Evolutionary conservation across 2,329 filamentous ascomycete genomes (phyloP).

Genomic region (Venturia aucupariae): DNA sequence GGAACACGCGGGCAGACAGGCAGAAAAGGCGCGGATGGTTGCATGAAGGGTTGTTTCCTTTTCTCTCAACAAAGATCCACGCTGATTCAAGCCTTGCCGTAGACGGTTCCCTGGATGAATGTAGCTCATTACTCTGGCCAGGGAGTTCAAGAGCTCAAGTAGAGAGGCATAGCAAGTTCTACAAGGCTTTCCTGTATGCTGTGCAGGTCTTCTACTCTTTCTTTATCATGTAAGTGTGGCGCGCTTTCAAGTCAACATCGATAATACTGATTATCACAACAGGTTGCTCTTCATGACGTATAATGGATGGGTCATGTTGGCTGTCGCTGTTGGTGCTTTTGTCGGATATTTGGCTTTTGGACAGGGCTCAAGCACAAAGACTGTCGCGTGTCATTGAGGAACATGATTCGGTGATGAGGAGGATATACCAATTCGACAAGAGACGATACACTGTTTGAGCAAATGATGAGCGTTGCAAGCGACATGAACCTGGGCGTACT

Average conservation of each 20-base stretch:
- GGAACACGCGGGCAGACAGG: background rate
- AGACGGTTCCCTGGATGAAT: constrained; percentile 28
- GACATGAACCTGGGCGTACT: background rate
- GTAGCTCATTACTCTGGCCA: constrained; percentile 64
- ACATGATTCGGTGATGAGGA: background rate
- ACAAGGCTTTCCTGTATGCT: constrained; percentile 78
- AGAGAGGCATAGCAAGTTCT: constrained; percentile 60
- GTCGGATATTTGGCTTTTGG: constrained; percentile 81
- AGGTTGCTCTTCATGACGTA: constrained; percentile 99
- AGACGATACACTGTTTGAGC: background rate
- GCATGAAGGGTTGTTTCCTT: background rate
- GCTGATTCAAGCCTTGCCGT: constrained; percentile 7
- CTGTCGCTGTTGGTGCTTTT: constrained; percentile 81
- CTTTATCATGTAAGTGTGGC: constrained; percentile 84
- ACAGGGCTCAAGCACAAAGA: constrained; percentile 62
- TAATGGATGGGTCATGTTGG: constrained; percentile 94
- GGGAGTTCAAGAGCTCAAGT: constrained; percentile 57
- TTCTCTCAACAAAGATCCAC: background rate
- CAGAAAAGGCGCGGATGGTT: constrained; percentile 1
- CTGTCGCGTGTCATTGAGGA: constrained; percentile 77
- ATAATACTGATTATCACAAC: background rate
- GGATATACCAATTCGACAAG: background rate
- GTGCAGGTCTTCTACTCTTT: constrained; percentile 97
- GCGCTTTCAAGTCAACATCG: constrained; percentile 30
- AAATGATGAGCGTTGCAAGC: background rate